phyloP scores from a whole-genome alignment of 176 grass and related monocot genomes.

The Otatea glauca region DNA sequence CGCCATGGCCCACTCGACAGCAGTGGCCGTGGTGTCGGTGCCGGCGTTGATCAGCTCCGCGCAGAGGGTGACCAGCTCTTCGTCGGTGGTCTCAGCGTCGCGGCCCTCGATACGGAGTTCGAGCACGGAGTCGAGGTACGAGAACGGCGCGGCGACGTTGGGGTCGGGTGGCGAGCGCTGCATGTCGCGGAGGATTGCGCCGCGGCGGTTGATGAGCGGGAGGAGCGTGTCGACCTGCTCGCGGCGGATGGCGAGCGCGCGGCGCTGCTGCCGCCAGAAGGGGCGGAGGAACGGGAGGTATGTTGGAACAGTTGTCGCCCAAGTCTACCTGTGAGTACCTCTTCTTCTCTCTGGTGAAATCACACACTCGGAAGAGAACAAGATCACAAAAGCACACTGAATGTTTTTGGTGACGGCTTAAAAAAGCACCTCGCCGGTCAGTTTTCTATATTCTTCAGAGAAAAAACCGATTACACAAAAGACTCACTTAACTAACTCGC shows the following conservation, averaged over 20 bases:
- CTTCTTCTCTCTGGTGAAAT: no score
- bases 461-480: no score
- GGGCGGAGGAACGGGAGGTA: conserved; percentile 90
- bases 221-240: conserved; percentile 72
- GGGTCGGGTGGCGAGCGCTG: not conserved
- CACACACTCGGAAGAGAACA: no score
- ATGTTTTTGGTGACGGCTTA: no score
- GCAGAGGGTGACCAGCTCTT: conserved; percentile 81
- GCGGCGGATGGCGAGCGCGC: conserved; percentile 60
- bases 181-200: conserved; percentile 55
- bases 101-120: conserved; percentile 67
- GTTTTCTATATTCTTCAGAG: no score
- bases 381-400: no score
- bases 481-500: no score
- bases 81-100: conserved; percentile 40
- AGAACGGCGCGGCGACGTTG: conserved; percentile 67
- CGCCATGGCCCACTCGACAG: conserved; percentile 90
- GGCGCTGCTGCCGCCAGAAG: conserved; percentile 53
- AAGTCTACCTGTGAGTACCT: no score
- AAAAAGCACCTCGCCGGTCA: no score
- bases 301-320: no score
- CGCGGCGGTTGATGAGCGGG: conserved; percentile 76
- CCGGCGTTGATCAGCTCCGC: conserved; percentile 86
- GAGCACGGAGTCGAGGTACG: conserved; percentile 90
- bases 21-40: conserved; percentile 89